Evolutionary conservation across 1,284 basidiomycete species (phyloP).

Genomic region (Cryptococcus sp.): DNA sequence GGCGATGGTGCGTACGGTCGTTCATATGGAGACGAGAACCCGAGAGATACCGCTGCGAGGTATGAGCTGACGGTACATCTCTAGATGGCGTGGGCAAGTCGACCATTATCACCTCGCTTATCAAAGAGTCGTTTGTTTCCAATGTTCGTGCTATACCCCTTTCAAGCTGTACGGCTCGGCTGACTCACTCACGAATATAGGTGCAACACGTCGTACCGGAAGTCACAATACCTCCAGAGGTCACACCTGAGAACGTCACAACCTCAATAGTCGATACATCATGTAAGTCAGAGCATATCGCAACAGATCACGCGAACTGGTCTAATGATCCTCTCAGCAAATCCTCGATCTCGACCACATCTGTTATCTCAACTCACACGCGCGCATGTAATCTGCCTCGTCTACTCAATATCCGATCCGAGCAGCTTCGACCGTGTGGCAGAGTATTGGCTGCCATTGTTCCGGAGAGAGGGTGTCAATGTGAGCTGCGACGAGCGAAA

Average conservation of each 20-base stretch:
- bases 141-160: slow-evolving; percentile 62
- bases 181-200: slow-evolving; percentile 52
- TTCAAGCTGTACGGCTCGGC: background rate
- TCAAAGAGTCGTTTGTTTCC: slow-evolving; percentile 88
- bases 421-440: slow-evolving; percentile 96
- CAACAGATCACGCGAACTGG: background rate
- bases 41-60: background rate
- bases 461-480: slow-evolving; percentile 92
- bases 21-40: background rate
- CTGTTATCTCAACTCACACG: slow-evolving; percentile 93
- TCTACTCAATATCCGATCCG: slow-evolving; percentile 94
- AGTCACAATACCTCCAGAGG: slow-evolving; percentile 92
- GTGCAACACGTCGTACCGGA: slow-evolving; percentile 90
- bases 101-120: slow-evolving; percentile 90
- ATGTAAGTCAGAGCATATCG: slow-evolving; percentile 59
- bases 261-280: slow-evolving; percentile 95
- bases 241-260: slow-evolving; percentile 92
- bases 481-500: slow-evolving; percentile 55
- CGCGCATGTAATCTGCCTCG: slow-evolving; percentile 96
- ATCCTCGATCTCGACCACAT: slow-evolving; percentile 64
- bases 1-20: slow-evolving; percentile 71
- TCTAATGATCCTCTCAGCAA: slow-evolving; percentile 19
- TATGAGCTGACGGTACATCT: background rate
- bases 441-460: slow-evolving; percentile 98
- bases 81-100: slow-evolving; percentile 93